These are phyloP conservation scores for Mycena rebaudengoi DNA, from an alignment of 768 basidiomycete species.

Conservation along the genomic window DNA sequence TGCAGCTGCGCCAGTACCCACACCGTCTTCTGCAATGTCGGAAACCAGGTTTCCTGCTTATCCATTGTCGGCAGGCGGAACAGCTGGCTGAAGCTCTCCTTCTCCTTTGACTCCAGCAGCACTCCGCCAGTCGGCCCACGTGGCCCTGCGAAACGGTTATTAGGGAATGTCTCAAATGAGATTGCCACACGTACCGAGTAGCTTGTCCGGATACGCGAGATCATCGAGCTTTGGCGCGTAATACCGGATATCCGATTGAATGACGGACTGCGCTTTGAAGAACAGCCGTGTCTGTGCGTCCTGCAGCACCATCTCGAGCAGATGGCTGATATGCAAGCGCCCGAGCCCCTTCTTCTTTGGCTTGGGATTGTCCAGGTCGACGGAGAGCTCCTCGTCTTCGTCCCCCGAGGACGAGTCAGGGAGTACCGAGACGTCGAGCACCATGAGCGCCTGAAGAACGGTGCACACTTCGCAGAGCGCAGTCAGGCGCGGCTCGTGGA, in stretches of 20 bases:
- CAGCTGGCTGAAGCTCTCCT: constrained; percentile 72
- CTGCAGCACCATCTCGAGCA: constrained; percentile 56
- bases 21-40: constrained; percentile 85
- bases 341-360: constrained; percentile 43
- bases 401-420: constrained; percentile 32
- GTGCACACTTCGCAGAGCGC: constrained; percentile 96
- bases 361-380: constrained; percentile 12
- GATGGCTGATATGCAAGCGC: constrained; percentile 72
- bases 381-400: constrained; percentile 32
- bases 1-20: constrained; percentile 93
- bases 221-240: constrained; percentile 83
- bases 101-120: constrained; percentile 61
- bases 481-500: constrained; percentile 89
- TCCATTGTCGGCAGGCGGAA: constrained; percentile 77
- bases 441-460: constrained; percentile 95
- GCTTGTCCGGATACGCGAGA: constrained; percentile 85
- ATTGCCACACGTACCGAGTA: constrained; percentile 60
- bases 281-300: constrained; percentile 96
- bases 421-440: constrained; percentile 77
- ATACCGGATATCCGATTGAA: constrained; percentile 88
- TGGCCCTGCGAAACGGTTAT: constrained; percentile 4
- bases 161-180: not conserved
- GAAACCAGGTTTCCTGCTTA: constrained; percentile 90
- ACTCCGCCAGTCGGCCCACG: not conserved
- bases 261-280: constrained; percentile 93